Evolutionary conservation across 2,329 filamentous ascomycete genomes (phyloP).

Genomic region (Cercospora janseana): DNA sequence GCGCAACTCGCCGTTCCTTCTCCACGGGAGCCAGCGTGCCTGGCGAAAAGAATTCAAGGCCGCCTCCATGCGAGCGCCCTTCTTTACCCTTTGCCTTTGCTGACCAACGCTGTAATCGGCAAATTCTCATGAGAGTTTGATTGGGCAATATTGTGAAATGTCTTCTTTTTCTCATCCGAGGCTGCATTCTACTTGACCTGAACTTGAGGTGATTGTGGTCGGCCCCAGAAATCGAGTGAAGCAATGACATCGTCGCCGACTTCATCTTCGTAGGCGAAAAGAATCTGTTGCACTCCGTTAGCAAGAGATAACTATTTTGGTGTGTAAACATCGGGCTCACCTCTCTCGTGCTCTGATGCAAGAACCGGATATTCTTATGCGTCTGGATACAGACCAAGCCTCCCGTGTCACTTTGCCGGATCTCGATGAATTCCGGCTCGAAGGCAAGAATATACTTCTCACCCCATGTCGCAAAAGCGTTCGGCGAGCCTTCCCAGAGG

Average conservation of each 20-base stretch:
- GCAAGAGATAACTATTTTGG: background rate
- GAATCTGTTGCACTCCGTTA: constrained; percentile 61
- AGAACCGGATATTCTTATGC: constrained; percentile 93
- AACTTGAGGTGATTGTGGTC: constrained; percentile 25
- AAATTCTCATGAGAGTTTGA: no score
- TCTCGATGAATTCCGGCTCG: constrained; percentile 95
- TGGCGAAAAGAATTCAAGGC: no score
- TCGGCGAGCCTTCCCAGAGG: constrained; percentile 92
- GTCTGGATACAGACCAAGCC: constrained; percentile 91
- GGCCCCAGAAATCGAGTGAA: constrained; percentile 90
- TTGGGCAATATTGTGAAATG: no score
- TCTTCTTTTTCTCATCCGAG: background rate
- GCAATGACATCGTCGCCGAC: constrained; percentile 89
- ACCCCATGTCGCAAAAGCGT: constrained; percentile 89
- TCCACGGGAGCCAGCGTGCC: no score
- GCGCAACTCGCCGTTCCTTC: no score
- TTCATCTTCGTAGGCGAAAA: constrained; percentile 97
- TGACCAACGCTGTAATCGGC: no score
- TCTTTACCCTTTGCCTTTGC: background rate
- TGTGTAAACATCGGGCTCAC: constrained; percentile 53
- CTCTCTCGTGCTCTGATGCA: constrained; percentile 91
- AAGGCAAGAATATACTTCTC: constrained; percentile 92
- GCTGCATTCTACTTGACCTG: constrained; percentile 16
- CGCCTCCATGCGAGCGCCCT: background rate
- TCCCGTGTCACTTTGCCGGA: constrained; percentile 90